These are phyloP conservation scores for Eucalyptus urophylla DNA, from an alignment of 345 rosid species.

Conservation along the genomic window DNA sequence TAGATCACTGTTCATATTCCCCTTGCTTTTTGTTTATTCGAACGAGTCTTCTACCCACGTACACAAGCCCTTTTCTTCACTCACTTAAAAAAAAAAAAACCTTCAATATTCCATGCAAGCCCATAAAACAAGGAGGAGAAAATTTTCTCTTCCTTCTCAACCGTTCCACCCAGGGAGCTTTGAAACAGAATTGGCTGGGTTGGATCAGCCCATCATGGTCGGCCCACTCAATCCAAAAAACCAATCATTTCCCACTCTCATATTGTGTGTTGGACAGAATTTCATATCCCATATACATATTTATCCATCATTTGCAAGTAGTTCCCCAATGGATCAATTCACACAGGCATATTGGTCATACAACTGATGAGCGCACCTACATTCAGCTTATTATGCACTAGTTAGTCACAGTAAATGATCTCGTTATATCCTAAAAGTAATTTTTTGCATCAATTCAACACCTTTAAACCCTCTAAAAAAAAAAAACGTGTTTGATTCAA, in stretches of 20 bases:
- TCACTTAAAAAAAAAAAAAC: neutral
- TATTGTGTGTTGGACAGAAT: neutral
- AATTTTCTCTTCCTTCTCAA: neutral
- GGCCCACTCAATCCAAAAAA: neutral
- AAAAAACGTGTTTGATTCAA: neutral
- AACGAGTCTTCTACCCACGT: too few species aligned
- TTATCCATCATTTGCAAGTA: neutral
- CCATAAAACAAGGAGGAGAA: neutral
- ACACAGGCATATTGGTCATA: neutral
- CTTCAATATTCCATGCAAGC: neutral
- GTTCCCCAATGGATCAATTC: neutral
- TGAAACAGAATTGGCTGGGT: neutral
- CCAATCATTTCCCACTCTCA: neutral
- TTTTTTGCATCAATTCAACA: neutral
- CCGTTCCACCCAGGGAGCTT: neutral
- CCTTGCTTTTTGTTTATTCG: neutral
- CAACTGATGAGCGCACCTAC: neutral
- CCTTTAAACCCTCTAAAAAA: neutral
- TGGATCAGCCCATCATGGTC: neutral
- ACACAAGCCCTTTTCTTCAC: neutral
- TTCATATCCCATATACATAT: neutral
- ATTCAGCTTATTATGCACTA: neutral
- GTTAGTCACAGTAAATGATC: neutral
- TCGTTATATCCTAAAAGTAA: neutral
- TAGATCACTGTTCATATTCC: neutral